Evolutionary conservation across 441 rosid species (phyloP), one percentile per base, ranked within the genome.

Genomic region (Brassica hybrid): DNA sequence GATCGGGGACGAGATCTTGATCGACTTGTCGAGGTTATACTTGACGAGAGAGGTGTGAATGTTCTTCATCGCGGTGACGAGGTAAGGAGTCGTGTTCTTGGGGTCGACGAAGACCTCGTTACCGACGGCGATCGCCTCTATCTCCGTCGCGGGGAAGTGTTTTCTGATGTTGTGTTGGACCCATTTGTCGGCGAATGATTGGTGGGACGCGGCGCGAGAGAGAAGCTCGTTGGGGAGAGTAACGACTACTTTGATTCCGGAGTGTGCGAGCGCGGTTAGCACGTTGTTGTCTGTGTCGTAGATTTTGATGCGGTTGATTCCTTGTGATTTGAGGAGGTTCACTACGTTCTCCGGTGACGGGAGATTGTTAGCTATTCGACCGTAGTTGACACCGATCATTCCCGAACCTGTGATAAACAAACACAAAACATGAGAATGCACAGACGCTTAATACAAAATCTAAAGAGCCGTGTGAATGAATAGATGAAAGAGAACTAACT

Each of bases 51-150:
- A 74, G 66, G 11, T 54, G 1, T 79, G 82, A 19, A 79, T 69
- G 65, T 74, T 74, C 63, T 25, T 79, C 82, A 79, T 79, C 1
- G 79, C 82, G 0, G 72, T 13, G 12, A 74, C 82, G 16, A 79
- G 79, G 32, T 38, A 79, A 14, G 59, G 45, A 1, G 82, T 79
- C 34, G 65, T 59, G 52, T 68, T 74, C 6, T 3, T 54, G 1
- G 82, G 75, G 73, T 88, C 95, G 19, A 72, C 97, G 57, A 92
- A 92, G 6, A 92, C 93, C 58, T 90, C 97, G 71, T 91, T 91
- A 1, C 97, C 95, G 0, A 91, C 90, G 2, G 93, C 92, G 43
- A 92, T 82, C 63, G 89, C 90, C 80, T 85, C 87, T 62, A 92
- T 90, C 61, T 78, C 27, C 5, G 97, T 89, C 2, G 81, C 54